Conservation (phyloP, 352 stramenopile genomes). For the Globisporangium nodosum region DNA sequence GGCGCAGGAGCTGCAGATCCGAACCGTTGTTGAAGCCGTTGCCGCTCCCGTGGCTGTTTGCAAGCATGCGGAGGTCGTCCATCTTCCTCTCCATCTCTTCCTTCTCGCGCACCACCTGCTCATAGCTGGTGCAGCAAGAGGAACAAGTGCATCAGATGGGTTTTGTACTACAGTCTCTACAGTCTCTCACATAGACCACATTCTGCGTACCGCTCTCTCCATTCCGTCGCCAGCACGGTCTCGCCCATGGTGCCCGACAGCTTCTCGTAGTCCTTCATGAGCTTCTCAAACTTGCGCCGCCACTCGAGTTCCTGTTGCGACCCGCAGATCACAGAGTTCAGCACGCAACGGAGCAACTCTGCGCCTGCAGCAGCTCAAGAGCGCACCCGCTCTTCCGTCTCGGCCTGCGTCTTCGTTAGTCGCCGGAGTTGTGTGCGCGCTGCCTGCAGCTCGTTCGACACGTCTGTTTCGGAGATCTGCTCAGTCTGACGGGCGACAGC, state of each 20-base stretch:
- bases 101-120: constrained; percentile 70
- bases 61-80: constrained; percentile 47
- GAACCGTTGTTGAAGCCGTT: constrained; percentile 28
- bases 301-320: constrained; percentile 56
- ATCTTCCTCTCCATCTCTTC: constrained; percentile 72
- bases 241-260: constrained; percentile 83
- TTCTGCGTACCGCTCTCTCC: constrained; percentile 53
- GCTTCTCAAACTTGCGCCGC: constrained; percentile 81
- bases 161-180: no score
- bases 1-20: constrained; percentile 58
- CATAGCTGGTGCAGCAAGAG: constrained; percentile 33
- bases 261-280: constrained; percentile 84
- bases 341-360: no score
- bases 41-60: constrained; percentile 17
- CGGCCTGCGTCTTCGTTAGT: constrained; percentile 65
- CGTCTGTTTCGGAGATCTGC: constrained; percentile 71
- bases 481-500: constrained; percentile 70
- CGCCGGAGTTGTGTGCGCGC: constrained; percentile 68
- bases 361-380: no score
- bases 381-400: constrained; percentile 70
- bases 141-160: no score
- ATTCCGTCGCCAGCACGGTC: constrained; percentile 78
- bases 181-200: no score
- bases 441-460: constrained; percentile 63
- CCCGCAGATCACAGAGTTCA: not conserved